A percentile compares a stretch with the other conserved stretches of the same genome.
These are phyloP conservation scores for Gossypium anomalum DNA, from an alignment of 345 rosid genomes.

Conservation along the genomic window DNA sequence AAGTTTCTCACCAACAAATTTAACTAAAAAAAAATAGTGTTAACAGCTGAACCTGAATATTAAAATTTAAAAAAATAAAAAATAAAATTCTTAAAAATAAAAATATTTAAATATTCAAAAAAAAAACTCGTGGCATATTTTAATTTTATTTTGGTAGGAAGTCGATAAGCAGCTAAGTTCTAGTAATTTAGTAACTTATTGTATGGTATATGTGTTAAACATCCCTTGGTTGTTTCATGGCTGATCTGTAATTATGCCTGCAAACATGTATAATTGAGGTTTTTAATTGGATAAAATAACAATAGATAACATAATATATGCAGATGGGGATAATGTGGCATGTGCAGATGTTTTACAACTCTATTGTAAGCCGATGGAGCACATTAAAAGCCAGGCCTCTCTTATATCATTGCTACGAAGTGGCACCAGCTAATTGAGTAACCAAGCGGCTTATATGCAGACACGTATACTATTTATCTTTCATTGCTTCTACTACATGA, in stretches of 20 bases:
- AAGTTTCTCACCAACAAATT: no score
- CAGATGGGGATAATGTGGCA: not conserved
- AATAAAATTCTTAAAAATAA: no score
- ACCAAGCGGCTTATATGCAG: not conserved
- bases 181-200: no score
- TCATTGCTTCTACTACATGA: not conserved
- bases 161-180: no score
- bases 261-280: not conserved
- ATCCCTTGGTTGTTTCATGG: not conserved
- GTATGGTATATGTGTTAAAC: not conserved
- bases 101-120: no score
- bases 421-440: not conserved
- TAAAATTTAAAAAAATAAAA: no score
- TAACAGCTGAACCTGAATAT: rapidly evolving
- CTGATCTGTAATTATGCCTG: not conserved
- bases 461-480: not conserved
- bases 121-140: no score
- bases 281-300: not conserved
- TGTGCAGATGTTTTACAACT: not conserved
- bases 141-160: no score
- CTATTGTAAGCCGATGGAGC: not conserved
- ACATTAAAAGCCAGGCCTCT: not conserved
- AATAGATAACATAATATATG: not conserved
- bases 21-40: no score
- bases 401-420: not conserved